Percentiles rank a stretch among this genome's conserved stretches.
These are phyloP conservation scores for Terana coerulea DNA, from an alignment of 768 basidiomycete species.

Conservation along the genomic window DNA sequence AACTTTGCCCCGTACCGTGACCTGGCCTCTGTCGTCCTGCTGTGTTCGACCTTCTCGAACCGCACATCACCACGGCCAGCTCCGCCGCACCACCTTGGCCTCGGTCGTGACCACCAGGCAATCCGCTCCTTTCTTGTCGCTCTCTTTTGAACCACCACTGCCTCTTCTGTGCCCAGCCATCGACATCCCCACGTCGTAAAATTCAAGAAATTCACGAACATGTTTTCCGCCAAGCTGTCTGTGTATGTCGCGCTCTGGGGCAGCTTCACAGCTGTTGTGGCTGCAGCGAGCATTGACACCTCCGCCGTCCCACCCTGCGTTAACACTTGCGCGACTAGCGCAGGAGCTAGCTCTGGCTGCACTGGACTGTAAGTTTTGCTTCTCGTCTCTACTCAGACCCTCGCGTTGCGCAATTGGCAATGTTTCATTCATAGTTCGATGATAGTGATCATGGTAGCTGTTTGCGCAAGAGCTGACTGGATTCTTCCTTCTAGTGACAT, in stretches of 20 bases:
- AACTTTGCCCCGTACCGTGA: no score
- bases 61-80: no score
- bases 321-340: conserved; percentile 3
- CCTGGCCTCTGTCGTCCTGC: no score
- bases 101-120: no score
- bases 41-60: no score
- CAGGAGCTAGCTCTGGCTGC: conserved; percentile 1
- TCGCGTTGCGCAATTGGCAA: not conserved
- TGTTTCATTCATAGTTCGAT: not conserved
- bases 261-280: not conserved
- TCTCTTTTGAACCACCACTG: no score
- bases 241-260: conserved; percentile 3
- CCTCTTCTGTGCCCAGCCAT: not conserved
- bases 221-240: conserved; percentile 4
- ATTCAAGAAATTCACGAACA: not conserved
- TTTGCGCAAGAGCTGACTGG: not conserved
- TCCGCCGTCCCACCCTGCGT: conserved; percentile 7
- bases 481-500: not conserved
- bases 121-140: no score
- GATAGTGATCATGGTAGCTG: no score
- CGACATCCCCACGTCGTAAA: not conserved
- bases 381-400: not conserved
- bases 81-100: no score
- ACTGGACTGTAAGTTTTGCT: not conserved
- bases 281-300: conserved; percentile 3